Evolutionary conservation across 495 filamentous ascomycete genomes (phyloP), one percentile per base, ranked within the genome.

Genomic region (Zalerion maritima): DNA sequence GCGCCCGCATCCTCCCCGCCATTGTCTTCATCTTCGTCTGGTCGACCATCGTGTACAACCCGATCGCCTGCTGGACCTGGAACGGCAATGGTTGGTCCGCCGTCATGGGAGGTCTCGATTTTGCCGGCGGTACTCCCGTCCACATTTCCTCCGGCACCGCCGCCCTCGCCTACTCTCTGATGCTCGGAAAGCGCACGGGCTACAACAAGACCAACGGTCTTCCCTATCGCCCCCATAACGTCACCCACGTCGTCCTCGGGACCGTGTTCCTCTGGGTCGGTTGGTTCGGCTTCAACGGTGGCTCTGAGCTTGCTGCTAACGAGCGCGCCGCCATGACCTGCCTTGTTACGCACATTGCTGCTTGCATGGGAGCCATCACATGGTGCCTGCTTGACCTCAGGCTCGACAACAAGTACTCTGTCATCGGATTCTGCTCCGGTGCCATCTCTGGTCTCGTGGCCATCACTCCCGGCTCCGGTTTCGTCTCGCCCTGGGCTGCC

Each of bases 31-130:
- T 82, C 54, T 84, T 91, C 49, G 56, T 85, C 47, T 92, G 83
- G 83, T 62, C 75, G 2, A 92, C 83, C 13, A 53, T 92, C 38
- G 78, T 91, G 36, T 89, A 89, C 54, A 75, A 80, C 39, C 75
- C 76, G 6, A 75, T 89, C 42, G 81, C 81, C 18, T 91, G 80
- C 67, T 92, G 83, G 83, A 87, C 81, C 21, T 92, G 83, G 83
- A 89, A 89, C 47, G 43, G 75, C 3, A 62, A 61, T 21, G 83
- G 83, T 11, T 92, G 83, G 82, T 68, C 76, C 9, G 77, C 58
- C 56, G 54, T 67, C 13, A 60, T 84, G 37, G 80, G 80, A 31
- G 74, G 76, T 16, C 67, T 85, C 30, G 83, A 92, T 52, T 92
- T 85, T 46, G 83, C 83, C 28, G 83, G 83, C 37, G 81, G 81